Base-by-base conservation (phyloP, 1,284 basidiomycete species). In the Trichosporon faecale region DNA sequence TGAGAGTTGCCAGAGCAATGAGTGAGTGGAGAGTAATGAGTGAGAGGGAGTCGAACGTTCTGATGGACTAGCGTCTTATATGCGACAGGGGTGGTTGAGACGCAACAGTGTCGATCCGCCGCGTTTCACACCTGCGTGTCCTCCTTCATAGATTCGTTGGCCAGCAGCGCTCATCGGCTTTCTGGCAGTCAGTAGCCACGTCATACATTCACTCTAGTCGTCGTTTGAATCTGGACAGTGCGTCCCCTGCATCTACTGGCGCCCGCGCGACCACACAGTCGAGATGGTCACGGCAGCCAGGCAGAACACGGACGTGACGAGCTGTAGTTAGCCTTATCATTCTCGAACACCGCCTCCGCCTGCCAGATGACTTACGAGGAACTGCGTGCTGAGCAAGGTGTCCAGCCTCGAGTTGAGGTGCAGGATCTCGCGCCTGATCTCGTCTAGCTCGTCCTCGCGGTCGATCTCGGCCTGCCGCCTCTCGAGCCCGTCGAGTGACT, bases 231-330 rank as follows among this genome's bases (percentile, higher is more conserved):
- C 35, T 37, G 14, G 11, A 14, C 12, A 9, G 3, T n/a, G 40
- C 40, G 8, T 18, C 40, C 16, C 3, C 2, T 16, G 40, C 16
- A 18, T n/a, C 40, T 44, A 52, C 49, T 52, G 49, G 49, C 49
- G 49, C n/a, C 49, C 49, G 49, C 49, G 49, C 21, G 49, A 52
- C 49, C 49, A 52, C 49, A 52, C 49, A 21, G 49, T 52, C 49
- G 49, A 52, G 7, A 52, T 21, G 8, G 49, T 52, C 49, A 52
- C 49, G 11, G 49, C 49, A 2, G 49, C 49, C 21, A 52, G 49
- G 49, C 49, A 52, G 49, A 52, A 52, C 21, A 52, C 49, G 7
- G 49, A 52, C 7, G 49, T 52, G 21, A 52, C 49, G 18, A 52
- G 49, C 49, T 52, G 49, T 12, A 7, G 9, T 52, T 9, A 52